Base-by-base conservation (phyloP, 2,329 filamentous ascomycete species). In the Scedosporium minutisporum region DNA sequence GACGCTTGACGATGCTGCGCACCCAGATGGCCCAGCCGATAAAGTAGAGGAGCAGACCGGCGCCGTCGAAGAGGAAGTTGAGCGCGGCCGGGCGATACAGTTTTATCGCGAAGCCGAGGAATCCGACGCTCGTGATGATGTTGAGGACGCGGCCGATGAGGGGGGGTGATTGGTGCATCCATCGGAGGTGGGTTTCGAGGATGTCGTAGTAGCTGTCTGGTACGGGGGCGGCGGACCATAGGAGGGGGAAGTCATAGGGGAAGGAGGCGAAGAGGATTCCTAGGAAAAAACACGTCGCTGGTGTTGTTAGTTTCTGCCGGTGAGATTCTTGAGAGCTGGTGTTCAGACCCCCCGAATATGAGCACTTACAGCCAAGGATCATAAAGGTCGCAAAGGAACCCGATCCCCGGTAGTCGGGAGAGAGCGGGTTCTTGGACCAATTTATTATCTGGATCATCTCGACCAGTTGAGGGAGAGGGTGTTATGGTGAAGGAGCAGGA, bases 251-350 rank as follows among this genome's bases (percentile, higher is more conserved):
- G 81, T 96, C 95, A 81, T 97, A 99, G 65, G 95, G 93, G 77
- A 97, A 96, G 66, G 88, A 87, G 69, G 92, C 92, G 84, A 97
- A 99, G 76, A 99, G 88, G 75, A 97, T 92, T 69, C 95, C 95
- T 67, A 99, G 89, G 84, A 97, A 96, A 85, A 99, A 99, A 76
- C 91, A 96, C 67, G 90, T 92, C 66, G 89, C 89, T 93, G 69
- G 33, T 38, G 33, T 38, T 38, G 58, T 66, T 58, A 63, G 44
- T 7, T 9, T 25, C 16, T 12, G 6, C 21, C 57, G 29, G 44
- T 48, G 44, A 48, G 33, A 58, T 55, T 55, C 46, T 33, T 21
- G 27, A 25, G 23, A 42, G n/a, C 5, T 18, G 12, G 44, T 16
- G 14, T 21, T 5, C 18, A 25, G 14, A 9, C 6, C 53, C 21